Evolutionary conservation across 768 basidiomycete genomes (phyloP).

Genomic region (Rhizopogon vesiculosus): DNA sequence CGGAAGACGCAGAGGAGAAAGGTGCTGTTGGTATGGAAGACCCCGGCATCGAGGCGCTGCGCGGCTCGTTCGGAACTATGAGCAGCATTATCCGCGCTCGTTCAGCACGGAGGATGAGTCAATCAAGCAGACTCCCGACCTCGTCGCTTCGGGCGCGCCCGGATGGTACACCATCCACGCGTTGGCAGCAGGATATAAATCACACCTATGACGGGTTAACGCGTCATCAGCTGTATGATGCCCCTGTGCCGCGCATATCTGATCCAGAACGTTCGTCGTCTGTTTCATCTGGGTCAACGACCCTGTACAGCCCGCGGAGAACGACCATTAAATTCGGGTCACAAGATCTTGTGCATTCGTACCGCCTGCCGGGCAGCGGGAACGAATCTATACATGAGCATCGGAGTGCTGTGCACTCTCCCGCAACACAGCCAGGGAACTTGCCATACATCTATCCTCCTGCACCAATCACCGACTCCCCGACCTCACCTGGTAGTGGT

Average conservation of each 20-base stretch:
- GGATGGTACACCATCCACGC: conserved; percentile 17
- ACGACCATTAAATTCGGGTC: conserved; percentile 76
- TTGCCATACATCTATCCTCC: conserved; percentile 23
- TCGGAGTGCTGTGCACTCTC: conserved; percentile 31
- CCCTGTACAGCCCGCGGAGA: conserved; percentile 29
- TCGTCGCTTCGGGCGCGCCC: conserved; percentile 12
- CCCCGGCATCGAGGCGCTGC: conserved; percentile 87
- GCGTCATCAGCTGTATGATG: conserved; percentile 85
- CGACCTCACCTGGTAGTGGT: neutral
- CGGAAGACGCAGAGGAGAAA: conserved; percentile 60
- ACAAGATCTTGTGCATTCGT: conserved; percentile 72
- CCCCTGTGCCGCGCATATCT: conserved; percentile 61
- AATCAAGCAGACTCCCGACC: conserved; percentile 33
- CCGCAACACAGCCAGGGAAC: neutral
- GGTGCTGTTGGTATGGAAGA: conserved; percentile 63
- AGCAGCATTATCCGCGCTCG: conserved; percentile 84
- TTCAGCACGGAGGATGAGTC: conserved; percentile 48
- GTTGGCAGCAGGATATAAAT: conserved; percentile 21
- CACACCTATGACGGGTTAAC: conserved; percentile 49
- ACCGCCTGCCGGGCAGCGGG: conserved; percentile 53
- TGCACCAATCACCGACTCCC: conserved; percentile 23
- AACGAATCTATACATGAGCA: conserved; percentile 45
- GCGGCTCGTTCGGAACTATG: conserved; percentile 87
- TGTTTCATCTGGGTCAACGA: conserved; percentile 8
- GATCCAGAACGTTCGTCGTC: conserved; percentile 37